phyloP scores from a whole-genome alignment of 2,329 filamentous ascomycete species.

The Penicillium sp. region DNA sequence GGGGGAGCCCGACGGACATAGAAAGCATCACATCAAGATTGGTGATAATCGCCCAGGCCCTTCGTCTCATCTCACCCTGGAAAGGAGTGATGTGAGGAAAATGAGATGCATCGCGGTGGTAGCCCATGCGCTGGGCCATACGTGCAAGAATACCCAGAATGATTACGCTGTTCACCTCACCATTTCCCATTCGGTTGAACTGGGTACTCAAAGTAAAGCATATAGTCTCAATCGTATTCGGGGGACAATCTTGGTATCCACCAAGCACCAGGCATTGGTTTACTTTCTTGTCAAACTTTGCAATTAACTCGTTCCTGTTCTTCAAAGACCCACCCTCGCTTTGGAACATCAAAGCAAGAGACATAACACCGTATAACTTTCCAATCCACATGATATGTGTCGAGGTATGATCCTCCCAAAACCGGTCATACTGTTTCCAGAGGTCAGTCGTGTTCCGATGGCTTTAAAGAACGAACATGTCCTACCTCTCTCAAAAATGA shows the following conservation, averaged over 20 bases:
- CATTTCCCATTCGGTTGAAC: background rate
- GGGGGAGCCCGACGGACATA: conserved; percentile 63
- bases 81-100: conserved; percentile 54
- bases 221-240: conserved; percentile 8
- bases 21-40: conserved; percentile 62
- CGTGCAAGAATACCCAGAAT: conserved; percentile 47
- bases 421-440: conserved; percentile 7
- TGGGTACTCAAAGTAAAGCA: conserved; percentile 2
- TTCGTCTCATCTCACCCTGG: conserved; percentile 53
- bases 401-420: conserved; percentile 4
- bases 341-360: conserved; percentile 3
- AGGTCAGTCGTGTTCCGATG: background rate
- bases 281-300: conserved; percentile 49
- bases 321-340: background rate
- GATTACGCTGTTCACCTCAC: conserved; percentile 25
- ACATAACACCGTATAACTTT: conserved; percentile 8
- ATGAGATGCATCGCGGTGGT: conserved; percentile 57
- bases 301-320: conserved; percentile 22
- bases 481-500: conserved; percentile 10
- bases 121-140: conserved; percentile 60
- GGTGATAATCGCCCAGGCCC: conserved; percentile 37
- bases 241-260: conserved; percentile 5
- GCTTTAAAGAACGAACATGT: background rate
- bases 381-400: conserved; percentile 12
- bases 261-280: conserved; percentile 9